Conservation (phyloP, 2,329 filamentous ascomycete species). For the Cadophora malorum region DNA sequence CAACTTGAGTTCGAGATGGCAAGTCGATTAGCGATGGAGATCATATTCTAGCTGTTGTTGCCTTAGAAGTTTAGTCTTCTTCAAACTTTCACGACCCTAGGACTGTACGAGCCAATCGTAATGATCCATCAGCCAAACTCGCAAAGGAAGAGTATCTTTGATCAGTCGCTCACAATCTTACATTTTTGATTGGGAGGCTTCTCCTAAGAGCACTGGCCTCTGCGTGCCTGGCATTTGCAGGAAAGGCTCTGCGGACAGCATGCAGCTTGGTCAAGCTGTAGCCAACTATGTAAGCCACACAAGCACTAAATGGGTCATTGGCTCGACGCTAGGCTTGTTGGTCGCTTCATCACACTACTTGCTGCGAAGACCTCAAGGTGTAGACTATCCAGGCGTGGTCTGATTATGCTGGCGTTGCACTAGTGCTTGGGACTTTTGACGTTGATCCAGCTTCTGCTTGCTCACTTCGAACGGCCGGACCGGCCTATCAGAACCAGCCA, state of each 20-base stretch:
- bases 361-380: not conserved
- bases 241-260: not conserved
- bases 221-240: constrained; percentile 1
- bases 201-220: constrained; percentile 1
- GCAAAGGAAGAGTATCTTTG: not conserved
- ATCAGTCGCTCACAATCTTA: not conserved
- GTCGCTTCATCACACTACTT: not conserved
- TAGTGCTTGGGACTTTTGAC: constrained; percentile 9
- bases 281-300: not conserved
- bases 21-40: too few relatives aligned
- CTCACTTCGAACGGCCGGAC: not conserved
- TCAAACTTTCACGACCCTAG: not conserved
- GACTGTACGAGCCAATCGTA: too few relatives aligned
- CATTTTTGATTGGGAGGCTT: not conserved
- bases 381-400: not conserved
- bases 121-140: not conserved
- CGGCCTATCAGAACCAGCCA: not conserved
- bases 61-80: not conserved
- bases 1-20: too few relatives aligned
- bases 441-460: not conserved
- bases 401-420: not conserved
- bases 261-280: not conserved
- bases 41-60: too few relatives aligned
- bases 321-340: not conserved
- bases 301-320: not conserved